These are phyloP conservation scores for Thermochaetoides thermophila DNA, from an alignment of 495 filamentous ascomycete species.

Conservation along the genomic window DNA sequence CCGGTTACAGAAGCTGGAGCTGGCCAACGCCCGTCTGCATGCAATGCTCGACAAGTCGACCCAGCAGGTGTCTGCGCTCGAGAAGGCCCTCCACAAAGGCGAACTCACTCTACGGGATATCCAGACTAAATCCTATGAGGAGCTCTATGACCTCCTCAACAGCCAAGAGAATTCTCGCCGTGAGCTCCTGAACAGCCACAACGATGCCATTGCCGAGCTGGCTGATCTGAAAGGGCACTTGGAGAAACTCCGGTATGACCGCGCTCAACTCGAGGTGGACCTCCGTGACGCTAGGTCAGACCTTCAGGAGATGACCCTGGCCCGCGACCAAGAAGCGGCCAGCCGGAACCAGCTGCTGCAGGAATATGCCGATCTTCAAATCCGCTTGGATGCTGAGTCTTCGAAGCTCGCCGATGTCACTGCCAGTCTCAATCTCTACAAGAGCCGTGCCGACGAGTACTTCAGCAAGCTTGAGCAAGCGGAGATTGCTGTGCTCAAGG, in stretches of 20 bases:
- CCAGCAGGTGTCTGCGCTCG: constrained; percentile 81
- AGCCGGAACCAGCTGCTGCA: constrained; percentile 78
- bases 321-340: constrained; percentile 68
- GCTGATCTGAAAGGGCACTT: constrained; percentile 72
- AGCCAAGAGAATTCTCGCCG: constrained; percentile 83
- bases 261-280: constrained; percentile 71
- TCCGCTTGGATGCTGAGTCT: constrained; percentile 75
- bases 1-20: constrained; percentile 81
- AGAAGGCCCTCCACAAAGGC: constrained; percentile 76
- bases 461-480: constrained; percentile 96
- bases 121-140: constrained; percentile 86
- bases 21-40: constrained; percentile 82
- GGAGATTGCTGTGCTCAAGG: constrained; percentile 89
- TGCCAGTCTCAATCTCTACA: constrained; percentile 78
- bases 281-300: constrained; percentile 74
- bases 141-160: constrained; percentile 85
- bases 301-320: constrained; percentile 59
- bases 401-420: constrained; percentile 74
- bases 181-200: constrained; percentile 68
- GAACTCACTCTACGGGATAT: constrained; percentile 83
- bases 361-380: constrained; percentile 89
- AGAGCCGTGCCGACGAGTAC: constrained; percentile 87
- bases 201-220: constrained; percentile 70
- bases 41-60: constrained; percentile 90
- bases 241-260: constrained; percentile 69